phyloP scores from a whole-genome alignment of 2,329 filamentous ascomycete genomes.

The Paecilomyces formosus region DNA sequence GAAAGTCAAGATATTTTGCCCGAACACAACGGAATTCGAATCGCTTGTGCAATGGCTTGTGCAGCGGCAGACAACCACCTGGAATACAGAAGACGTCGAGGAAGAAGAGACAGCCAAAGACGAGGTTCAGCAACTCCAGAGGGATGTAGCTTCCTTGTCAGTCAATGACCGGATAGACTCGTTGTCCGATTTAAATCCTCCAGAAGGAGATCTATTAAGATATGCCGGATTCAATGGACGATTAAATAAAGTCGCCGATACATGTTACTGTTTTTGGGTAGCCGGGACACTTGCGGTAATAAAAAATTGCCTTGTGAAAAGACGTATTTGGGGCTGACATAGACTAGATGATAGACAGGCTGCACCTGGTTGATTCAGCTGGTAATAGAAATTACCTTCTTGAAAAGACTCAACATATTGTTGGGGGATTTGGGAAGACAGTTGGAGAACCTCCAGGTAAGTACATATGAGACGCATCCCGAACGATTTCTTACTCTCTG shows the following conservation, averaged over 20 bases:
- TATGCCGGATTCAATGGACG: constrained; percentile 81
- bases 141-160: constrained; percentile 6
- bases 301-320: constrained; percentile 2
- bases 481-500: constrained; percentile 28
- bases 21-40: constrained; percentile 23
- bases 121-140: constrained; percentile 5
- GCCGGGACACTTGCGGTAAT: constrained; percentile 53
- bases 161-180: constrained; percentile 17
- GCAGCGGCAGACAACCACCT: constrained; percentile 51
- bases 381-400: constrained; percentile 72
- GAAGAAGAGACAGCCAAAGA: constrained; percentile 40
- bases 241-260: constrained; percentile 85
- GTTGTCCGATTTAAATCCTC: constrained; percentile 19
- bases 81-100: constrained; percentile 39
- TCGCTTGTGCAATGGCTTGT: constrained; percentile 50
- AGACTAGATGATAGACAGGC: constrained; percentile 50
- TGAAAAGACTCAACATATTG: constrained; percentile 75
- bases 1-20: constrained; percentile 15
- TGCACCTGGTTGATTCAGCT: constrained; percentile 50
- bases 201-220: constrained; percentile 26
- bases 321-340: background rate
- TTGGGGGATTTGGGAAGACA: constrained; percentile 74
- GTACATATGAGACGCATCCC: constrained; percentile 6
- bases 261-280: constrained; percentile 95
- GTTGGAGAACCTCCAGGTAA: constrained; percentile 60